These are phyloP conservation scores for Fusarium guadeloupense DNA, from an alignment of 2,329 filamentous ascomycete species.

Conservation along the genomic window DNA sequence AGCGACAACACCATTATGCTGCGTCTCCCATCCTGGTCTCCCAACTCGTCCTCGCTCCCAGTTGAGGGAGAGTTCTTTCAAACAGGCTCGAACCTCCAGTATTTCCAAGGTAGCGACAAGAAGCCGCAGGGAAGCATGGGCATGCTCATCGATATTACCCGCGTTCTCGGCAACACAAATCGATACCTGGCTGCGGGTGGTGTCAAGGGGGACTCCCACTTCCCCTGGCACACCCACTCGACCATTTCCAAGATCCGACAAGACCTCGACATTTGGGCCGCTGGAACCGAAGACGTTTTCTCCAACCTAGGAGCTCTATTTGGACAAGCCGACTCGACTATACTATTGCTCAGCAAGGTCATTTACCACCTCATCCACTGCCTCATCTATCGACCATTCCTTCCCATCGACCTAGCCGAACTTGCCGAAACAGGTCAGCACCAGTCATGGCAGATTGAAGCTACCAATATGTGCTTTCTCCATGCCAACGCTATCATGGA, in stretches of 20 bases:
- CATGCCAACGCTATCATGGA: slow-evolving; percentile 90
- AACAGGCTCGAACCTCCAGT: slow-evolving; percentile 79
- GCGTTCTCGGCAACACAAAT: slow-evolving; percentile 84
- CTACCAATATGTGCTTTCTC: slow-evolving; percentile 85
- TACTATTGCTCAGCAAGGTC: slow-evolving; percentile 82
- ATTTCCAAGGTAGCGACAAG: slow-evolving; percentile 73
- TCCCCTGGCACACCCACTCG: slow-evolving; percentile 88
- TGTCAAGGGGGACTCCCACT: slow-evolving; percentile 89
- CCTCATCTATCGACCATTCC: slow-evolving; percentile 84
- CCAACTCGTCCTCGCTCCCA: slow-evolving; percentile 66
- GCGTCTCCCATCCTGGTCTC: slow-evolving; percentile 78
- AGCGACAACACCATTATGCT: slow-evolving; percentile 79
- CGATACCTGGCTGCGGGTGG: slow-evolving; percentile 85
- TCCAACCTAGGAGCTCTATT: slow-evolving; percentile 79
- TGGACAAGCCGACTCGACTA: slow-evolving; percentile 79
- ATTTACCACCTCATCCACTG: slow-evolving; percentile 90
- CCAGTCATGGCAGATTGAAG: slow-evolving; percentile 92
- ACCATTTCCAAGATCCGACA: slow-evolving; percentile 87
- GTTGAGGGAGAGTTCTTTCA: slow-evolving; percentile 85
- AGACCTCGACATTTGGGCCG: slow-evolving; percentile 85
- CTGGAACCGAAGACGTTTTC: slow-evolving; percentile 82
- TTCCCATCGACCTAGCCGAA: slow-evolving; percentile 85
- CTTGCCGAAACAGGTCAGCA: slow-evolving; percentile 83
- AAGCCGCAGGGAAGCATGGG: slow-evolving; percentile 79
- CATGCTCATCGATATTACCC: slow-evolving; percentile 85